These are phyloP conservation scores for Leishmania aethiopica DNA, from an alignment of 208 protist genomes.

Conservation along the genomic window DNA sequence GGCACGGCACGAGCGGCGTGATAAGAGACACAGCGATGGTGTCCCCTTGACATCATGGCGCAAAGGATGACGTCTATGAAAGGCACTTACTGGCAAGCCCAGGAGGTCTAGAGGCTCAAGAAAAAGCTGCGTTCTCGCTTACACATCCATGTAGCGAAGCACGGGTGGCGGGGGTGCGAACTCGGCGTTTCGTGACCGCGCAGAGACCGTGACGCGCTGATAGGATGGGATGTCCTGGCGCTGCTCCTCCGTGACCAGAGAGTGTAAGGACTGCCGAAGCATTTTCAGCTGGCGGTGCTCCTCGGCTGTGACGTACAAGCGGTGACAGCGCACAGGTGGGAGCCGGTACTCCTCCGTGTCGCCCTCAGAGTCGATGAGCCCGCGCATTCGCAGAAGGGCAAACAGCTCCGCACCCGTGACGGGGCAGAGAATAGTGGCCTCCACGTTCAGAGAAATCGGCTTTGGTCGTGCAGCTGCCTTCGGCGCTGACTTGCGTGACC, in stretches of 20 bases:
- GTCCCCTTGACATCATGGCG: no score
- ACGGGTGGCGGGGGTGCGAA: slow-evolving; percentile 16
- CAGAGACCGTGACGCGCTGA: slow-evolving; percentile 27
- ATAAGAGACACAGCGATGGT: not conserved
- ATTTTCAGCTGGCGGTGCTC: slow-evolving; percentile 71
- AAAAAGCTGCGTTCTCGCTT: not conserved
- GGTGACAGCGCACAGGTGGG: slow-evolving; percentile 50
- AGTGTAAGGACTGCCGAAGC: slow-evolving; percentile 45
- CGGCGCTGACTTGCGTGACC: not conserved
- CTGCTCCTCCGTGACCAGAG: slow-evolving; percentile 17
- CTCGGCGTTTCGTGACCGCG: slow-evolving; percentile 28
- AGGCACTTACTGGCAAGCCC: not conserved
- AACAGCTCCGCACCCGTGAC: slow-evolving; percentile 80
- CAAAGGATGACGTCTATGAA: not conserved
- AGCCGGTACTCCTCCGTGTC: slow-evolving; percentile 66
- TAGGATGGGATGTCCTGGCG: slow-evolving; percentile 16
- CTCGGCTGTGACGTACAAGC: slow-evolving; percentile 58
- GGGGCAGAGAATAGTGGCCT: slow-evolving; percentile 47
- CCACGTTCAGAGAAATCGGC: slow-evolving; percentile 35
- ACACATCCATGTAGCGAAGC: slow-evolving; percentile 15
- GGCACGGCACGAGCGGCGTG: not conserved
- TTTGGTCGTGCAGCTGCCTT: not conserved
- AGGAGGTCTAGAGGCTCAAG: not conserved
- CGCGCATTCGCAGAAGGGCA: slow-evolving; percentile 73
- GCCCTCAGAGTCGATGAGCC: slow-evolving; percentile 66